Conservation (phyloP, 441 rosid genomes). For the Corymbia citriodora region DNA sequence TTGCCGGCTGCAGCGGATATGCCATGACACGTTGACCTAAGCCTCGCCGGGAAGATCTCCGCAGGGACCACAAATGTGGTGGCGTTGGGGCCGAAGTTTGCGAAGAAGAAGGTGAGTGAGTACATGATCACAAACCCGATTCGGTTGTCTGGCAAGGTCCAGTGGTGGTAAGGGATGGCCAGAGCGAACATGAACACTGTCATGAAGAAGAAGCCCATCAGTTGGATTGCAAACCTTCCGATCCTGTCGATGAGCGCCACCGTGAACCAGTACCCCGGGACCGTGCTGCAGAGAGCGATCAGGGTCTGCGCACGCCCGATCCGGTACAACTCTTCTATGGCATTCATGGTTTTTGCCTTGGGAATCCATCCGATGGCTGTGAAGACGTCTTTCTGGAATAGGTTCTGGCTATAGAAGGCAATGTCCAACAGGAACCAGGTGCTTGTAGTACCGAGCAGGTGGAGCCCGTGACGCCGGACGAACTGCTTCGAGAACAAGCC, state of each 20-base stretch:
- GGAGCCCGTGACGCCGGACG: constrained; percentile 36
- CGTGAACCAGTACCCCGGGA: constrained; percentile 52
- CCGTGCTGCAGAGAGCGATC: constrained; percentile 46
- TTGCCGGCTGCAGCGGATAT: constrained; percentile 55
- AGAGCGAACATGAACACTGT: constrained; percentile 38
- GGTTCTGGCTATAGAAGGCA: constrained; percentile 54
- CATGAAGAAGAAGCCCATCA: constrained; percentile 44
- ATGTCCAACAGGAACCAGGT: constrained; percentile 60
- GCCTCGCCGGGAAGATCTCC: constrained; percentile 57
- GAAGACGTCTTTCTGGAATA: constrained; percentile 55
- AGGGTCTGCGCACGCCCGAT: constrained; percentile 35
- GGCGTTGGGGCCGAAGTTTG: constrained; percentile 61
- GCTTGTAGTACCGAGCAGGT: constrained; percentile 32
- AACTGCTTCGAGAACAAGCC: constrained; percentile 37
- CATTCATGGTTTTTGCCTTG: constrained; percentile 45
- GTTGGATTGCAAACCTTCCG: constrained; percentile 36
- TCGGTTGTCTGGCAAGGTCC: constrained; percentile 31
- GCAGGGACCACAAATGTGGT: constrained; percentile 62
- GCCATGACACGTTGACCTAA: constrained; percentile 60
- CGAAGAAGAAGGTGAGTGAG: constrained; percentile 47
- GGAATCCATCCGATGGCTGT: constrained; percentile 54
- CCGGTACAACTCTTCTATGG: constrained; percentile 34
- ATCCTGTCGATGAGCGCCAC: constrained; percentile 23
- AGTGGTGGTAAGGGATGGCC: constrained; percentile 51
- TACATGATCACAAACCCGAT: constrained; percentile 42